Conservation (phyloP, 306 rosid genomes). For the Cicer chorassanicum region DNA sequence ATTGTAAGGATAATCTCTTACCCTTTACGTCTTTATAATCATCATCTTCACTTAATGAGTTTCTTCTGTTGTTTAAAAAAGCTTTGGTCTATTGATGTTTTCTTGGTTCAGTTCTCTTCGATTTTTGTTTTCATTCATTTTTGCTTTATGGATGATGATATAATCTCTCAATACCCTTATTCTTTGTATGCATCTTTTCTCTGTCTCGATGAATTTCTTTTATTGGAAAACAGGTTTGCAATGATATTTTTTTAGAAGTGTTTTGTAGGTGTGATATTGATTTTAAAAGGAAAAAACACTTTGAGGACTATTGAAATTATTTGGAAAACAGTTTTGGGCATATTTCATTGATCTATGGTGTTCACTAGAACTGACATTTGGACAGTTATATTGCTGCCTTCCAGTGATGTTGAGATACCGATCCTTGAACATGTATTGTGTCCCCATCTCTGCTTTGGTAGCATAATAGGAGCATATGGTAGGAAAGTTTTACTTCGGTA, state of each 20-base stretch:
- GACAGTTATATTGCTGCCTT: slow-evolving; percentile 17
- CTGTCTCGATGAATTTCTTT: neutral
- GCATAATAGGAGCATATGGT: neutral
- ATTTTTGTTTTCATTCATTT: neutral
- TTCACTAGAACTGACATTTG: neutral
- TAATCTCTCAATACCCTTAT: neutral
- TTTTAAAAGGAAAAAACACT: neutral
- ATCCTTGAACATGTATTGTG: neutral
- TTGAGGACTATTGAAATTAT: neutral
- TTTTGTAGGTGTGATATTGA: neutral
- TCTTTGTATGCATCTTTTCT: neutral
- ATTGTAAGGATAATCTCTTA: neutral
- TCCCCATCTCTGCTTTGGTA: neutral
- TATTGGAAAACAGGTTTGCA: slow-evolving; percentile 4
- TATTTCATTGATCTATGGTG: slow-evolving; percentile 22
- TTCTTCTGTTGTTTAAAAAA: neutral
- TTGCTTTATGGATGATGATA: neutral
- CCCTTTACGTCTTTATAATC: neutral
- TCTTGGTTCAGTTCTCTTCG: neutral
- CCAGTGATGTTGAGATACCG: neutral
- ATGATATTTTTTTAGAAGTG: neutral
- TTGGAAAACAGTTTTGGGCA: neutral
- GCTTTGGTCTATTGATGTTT: neutral
- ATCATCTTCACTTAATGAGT: neutral
- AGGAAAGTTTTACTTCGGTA: neutral